A percentile compares a stretch with the other conserved stretches of the same genome.
Conservation (phyloP, 73 alveolate genomes). For the Durusdinium trenchii region DNA sequence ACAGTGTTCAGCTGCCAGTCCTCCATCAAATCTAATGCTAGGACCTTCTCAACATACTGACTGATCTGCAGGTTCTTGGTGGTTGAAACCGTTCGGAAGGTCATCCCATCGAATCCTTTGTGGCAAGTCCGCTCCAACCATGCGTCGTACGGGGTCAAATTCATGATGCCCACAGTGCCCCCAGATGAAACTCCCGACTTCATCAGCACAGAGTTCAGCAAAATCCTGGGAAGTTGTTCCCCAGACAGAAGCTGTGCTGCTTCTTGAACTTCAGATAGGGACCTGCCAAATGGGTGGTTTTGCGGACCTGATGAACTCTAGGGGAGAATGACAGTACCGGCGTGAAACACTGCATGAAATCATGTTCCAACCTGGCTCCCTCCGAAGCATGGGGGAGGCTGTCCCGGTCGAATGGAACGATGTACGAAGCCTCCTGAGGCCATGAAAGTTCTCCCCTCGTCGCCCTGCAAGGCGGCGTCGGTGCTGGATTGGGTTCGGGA, state of each 20-base stretch:
- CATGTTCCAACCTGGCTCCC: not conserved
- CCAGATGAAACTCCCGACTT: not conserved
- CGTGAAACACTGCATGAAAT: not conserved
- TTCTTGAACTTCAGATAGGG: not conserved
- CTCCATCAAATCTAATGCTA: not conserved
- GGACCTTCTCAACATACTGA: not conserved
- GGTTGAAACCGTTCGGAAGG: not conserved
- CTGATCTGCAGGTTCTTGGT: not conserved
- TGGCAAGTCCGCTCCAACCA: not conserved
- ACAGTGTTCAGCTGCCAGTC: not conserved
- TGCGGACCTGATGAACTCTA: not conserved
- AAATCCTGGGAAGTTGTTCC: not conserved
- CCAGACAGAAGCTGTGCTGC: not conserved
- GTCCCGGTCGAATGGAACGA: constrained; percentile 15
- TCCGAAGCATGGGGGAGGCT: not conserved
- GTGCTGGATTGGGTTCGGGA: not conserved
- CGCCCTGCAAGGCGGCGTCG: not conserved
- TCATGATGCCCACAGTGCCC: not conserved
- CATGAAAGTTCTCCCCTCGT: not conserved
- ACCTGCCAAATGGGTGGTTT: not conserved
- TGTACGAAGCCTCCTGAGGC: not conserved
- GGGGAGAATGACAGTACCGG: not conserved
- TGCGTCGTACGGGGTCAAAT: not conserved
- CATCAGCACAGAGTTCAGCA: not conserved
- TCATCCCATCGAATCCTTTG: not conserved